Evolutionary conservation across 2,329 filamentous ascomycete genomes (phyloP).

Genomic region (Erysiphe pulchra): DNA sequence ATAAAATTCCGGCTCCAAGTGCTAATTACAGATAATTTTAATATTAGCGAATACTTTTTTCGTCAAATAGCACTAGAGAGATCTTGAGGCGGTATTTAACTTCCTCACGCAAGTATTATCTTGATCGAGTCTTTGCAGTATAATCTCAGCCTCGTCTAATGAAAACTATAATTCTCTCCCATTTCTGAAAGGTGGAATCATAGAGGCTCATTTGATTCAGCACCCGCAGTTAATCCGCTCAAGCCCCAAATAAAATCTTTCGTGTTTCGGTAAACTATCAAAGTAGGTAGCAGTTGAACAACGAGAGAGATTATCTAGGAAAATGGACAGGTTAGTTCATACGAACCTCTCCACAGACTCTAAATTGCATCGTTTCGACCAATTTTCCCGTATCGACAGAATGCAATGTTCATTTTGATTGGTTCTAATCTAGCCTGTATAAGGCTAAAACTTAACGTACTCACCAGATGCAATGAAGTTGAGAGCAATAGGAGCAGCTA

Average conservation of each 20-base stretch:
- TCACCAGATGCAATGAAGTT: constrained; percentile 87
- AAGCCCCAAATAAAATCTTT: no score
- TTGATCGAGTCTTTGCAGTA: constrained; percentile 94
- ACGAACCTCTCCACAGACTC: background rate
- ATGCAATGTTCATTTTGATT: background rate
- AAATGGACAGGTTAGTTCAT: background rate
- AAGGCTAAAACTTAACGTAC: constrained; percentile 17
- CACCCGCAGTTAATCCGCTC: no score
- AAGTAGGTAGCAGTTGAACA: background rate
- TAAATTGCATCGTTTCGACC: background rate
- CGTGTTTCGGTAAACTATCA: no score
- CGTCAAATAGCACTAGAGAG: constrained; percentile 6
- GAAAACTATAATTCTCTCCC: constrained; percentile 1
- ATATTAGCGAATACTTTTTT: no score
- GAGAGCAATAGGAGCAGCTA: constrained; percentile 56
- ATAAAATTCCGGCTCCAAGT: constrained; percentile 61
- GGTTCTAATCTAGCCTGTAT: background rate
- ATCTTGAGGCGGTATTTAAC: constrained; percentile 64
- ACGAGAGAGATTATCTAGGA: background rate
- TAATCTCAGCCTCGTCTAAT: constrained; percentile 61
- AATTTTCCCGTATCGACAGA: background rate
- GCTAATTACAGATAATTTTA: constrained; percentile 21
- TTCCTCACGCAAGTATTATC: constrained; percentile 98
- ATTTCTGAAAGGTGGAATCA: no score
- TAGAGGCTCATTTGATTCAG: no score